A percentile compares a stretch with the other conserved stretches of the same genome.
Conservation (phyloP, 1,284 basidiomycete genomes). For the Trametes hirsuta region DNA sequence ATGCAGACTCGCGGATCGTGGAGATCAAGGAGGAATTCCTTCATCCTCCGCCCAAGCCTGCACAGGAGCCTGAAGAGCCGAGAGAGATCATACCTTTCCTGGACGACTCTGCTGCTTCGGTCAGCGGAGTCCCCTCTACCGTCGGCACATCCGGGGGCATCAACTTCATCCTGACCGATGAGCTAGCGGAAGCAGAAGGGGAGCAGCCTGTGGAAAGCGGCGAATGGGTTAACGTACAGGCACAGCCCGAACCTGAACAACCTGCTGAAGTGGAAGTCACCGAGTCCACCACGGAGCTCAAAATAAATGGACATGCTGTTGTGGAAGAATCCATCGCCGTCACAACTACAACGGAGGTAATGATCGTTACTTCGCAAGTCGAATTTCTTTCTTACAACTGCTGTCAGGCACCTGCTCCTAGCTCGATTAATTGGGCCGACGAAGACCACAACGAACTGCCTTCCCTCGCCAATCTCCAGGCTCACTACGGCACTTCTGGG, state of each 20-base stretch:
- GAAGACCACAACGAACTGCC: conserved; percentile 49
- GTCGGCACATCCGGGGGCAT: conserved; percentile 54
- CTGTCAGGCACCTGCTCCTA: conserved; percentile 39
- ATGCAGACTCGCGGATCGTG: conserved; percentile 57
- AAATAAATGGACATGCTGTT: conserved; percentile 30
- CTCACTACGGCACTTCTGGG: conserved; percentile 44
- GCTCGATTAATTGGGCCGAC: conserved; percentile 49
- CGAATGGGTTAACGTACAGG: conserved; percentile 20
- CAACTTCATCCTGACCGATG: conserved; percentile 79
- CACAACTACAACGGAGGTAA: conserved; percentile 30
- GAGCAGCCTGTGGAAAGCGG: conserved; percentile 47
- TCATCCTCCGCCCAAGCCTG: conserved; percentile 45
- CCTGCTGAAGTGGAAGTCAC: conserved; percentile 31
- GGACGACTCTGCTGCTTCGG: conserved; percentile 33
- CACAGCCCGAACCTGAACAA: conserved; percentile 21
- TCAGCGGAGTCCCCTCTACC: conserved; percentile 42
- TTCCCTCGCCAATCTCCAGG: conserved; percentile 43
- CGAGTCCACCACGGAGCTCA: conserved; percentile 28
- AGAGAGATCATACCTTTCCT: conserved; percentile 20
- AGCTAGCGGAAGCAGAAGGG: conserved; percentile 49
- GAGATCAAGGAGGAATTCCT: conserved; percentile 57
- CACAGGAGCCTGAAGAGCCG: conserved; percentile 28
- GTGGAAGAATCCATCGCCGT: conserved; percentile 32
- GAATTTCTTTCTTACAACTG: too few species aligned
- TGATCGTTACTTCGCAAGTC: too few species aligned